phyloP scores from a whole-genome alignment of 371 early-diverging fungal species.

The Rhizopus sp. region DNA sequence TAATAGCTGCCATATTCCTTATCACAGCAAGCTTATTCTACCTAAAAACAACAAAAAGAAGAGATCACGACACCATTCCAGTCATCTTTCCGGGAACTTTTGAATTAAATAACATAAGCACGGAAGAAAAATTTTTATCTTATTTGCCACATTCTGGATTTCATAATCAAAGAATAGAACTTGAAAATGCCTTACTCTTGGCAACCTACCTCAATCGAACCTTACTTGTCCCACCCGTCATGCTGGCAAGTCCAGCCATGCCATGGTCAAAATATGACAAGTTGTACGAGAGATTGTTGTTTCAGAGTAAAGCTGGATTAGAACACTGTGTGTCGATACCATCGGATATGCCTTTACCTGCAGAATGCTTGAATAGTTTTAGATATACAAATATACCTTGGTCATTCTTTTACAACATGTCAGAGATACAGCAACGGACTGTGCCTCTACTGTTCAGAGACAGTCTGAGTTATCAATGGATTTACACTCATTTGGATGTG shows the following conservation, averaged over 20 bases:
- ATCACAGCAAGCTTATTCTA: background rate
- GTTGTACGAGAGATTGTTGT: conserved; percentile 53
- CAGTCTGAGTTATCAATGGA: conserved; percentile 47
- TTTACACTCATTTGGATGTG: conserved; percentile 19
- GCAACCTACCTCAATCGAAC: conserved; percentile 61
- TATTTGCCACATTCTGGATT: conserved; percentile 70
- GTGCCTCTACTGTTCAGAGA: conserved; percentile 38
- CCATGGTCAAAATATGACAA: conserved; percentile 57
- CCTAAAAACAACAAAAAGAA: background rate
- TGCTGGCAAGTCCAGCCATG: conserved; percentile 59
- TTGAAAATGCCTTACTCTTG: conserved; percentile 61
- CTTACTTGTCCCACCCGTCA: conserved; percentile 57
- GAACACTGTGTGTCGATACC: conserved; percentile 51
- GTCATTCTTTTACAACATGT: conserved; percentile 60
- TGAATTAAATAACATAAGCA: conserved; percentile 9
- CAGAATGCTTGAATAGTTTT: conserved; percentile 60
- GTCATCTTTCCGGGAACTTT: conserved; percentile 23
- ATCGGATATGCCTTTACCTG: conserved; percentile 43
- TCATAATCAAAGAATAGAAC: conserved; percentile 62
- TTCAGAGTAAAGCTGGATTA: conserved; percentile 60
- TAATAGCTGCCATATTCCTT: background rate
- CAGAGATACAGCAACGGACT: conserved; percentile 25
- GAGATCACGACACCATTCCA: conserved; percentile 3
- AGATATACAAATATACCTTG: conserved; percentile 61
- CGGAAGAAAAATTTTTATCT: conserved; percentile 47